Base-by-base conservation (phyloP, 2,329 filamentous ascomycete species). In the Ilyonectria destructans region DNA sequence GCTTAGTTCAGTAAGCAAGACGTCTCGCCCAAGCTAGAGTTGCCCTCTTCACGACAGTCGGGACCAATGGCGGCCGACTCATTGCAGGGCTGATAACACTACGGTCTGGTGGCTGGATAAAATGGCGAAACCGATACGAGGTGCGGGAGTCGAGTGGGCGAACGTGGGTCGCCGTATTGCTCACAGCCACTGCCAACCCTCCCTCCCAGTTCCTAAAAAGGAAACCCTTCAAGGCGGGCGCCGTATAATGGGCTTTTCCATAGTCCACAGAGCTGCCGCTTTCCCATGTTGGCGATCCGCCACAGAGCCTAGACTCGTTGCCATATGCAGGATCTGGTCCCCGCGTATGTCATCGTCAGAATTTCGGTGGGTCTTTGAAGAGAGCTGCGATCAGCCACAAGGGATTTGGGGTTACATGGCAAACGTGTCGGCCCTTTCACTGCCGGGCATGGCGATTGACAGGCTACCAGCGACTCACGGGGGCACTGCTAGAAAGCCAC, bases 71-170 rank as follows among this genome's bases (percentile, higher is more conserved):
- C 71, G 70, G 70, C 68, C 57, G 69, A 68, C 64, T 60, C 60
- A 63, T 69, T 68, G 65, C 73, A 74, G 69, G 71, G 69, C 72
- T 73, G 74, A 75, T 74, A 75, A 68, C 45, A 68, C 71, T 31
- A 76, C 62, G 37, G 58, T 37, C 26, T 15, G 70, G 73, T 70
- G 70, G 70, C 66, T 76, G 65, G 73, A 66, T 57, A 57, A 69
- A 74, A 74, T 73, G 72, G 74, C 70, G 69, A 76, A 72, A 68
- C 68, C 67, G 73, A 76, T 76, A 76, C 74, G 74, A 76, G 74
- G 73, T 74, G 63, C 65, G 71, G 70, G 67, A 59, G 46, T 51
- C 56, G 23, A 55, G 63, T 69, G 62, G 54, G 64, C 62, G 69
- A 69, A 57, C 73, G 68, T 72, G 66, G 69, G 67, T 67, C 54